Evolutionary conservation across 1,284 basidiomycete genomes (phyloP).

Genomic region (Naganishia sp.): DNA sequence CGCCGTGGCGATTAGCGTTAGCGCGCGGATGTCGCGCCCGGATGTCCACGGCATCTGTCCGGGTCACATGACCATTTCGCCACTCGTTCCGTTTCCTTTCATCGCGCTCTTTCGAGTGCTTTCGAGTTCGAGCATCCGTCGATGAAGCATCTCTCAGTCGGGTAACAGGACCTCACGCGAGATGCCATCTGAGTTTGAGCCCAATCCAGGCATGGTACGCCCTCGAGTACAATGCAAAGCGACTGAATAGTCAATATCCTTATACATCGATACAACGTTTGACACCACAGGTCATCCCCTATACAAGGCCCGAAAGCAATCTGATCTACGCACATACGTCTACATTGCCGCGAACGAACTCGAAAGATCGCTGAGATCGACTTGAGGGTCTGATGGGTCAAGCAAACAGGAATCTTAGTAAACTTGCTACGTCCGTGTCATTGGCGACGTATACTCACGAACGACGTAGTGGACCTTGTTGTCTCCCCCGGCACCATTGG

Average conservation of each 20-base stretch:
- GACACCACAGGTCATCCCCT: background rate
- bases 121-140: no score
- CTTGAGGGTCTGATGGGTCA: constrained; percentile 46
- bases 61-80: no score
- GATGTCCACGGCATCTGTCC: no score
- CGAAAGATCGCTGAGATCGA: constrained; percentile 52
- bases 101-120: no score
- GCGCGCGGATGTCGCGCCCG: no score
- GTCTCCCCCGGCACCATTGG: constrained; percentile 31
- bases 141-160: background rate
- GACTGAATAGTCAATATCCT: background rate
- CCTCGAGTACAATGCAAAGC: no score
- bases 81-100: no score
- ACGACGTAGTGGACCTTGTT: constrained; percentile 53
- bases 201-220: background rate
- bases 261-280: constrained; percentile 2
- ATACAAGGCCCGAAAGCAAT: background rate
- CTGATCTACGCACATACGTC: background rate
- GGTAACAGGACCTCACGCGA: background rate
- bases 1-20: no score
- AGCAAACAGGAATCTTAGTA: background rate
- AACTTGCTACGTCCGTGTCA: background rate
- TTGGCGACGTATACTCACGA: constrained; percentile 39
- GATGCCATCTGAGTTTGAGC: background rate
- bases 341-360: constrained; percentile 29